Evolutionary conservation across 169 alveolate genomes (phyloP).

Genomic region (Cyclospora cayetanensis): DNA sequence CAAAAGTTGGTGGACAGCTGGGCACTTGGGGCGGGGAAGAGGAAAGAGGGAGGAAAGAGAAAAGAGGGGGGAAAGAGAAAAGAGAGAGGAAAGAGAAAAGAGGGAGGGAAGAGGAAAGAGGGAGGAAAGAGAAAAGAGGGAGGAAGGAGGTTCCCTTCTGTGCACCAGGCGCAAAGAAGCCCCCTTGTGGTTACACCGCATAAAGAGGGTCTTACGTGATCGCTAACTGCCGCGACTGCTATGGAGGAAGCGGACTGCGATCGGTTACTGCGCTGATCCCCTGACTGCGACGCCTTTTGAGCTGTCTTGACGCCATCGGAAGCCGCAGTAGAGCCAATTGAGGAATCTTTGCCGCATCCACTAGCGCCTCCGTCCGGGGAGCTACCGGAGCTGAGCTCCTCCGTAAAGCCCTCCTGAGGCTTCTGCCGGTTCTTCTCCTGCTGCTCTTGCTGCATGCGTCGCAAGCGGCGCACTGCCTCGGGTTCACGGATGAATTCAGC

Average conservation of each 20-base stretch:
- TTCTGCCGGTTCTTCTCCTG: background rate
- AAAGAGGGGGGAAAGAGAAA: background rate
- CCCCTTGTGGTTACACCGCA: too few relatives aligned
- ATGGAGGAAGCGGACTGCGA: conserved; percentile 55
- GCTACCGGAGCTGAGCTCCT: background rate
- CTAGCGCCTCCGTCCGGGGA: too few relatives aligned
- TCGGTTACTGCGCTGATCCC: too few relatives aligned
- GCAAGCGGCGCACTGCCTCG: conserved; percentile 69
- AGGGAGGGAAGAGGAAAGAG: background rate
- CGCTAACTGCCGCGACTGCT: background rate
- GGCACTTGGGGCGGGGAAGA: background rate
- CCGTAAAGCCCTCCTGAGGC: conserved; percentile 42
- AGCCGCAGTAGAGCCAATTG: background rate
- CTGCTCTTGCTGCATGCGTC: conserved; percentile 59
- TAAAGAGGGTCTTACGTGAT: conserved; percentile 1
- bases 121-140: background rate
- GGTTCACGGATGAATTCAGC: conserved; percentile 69
- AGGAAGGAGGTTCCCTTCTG: background rate
- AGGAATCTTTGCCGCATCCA: background rate
- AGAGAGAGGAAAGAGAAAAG: background rate
- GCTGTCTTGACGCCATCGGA: background rate
- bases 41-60: background rate
- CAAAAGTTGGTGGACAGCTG: background rate
- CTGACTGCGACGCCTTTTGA: conserved; percentile 2
- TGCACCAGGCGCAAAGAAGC: background rate